Evolutionary conservation across 1,284 basidiomycete genomes (phyloP).

Genomic region (Ganoderma lingzhi): DNA sequence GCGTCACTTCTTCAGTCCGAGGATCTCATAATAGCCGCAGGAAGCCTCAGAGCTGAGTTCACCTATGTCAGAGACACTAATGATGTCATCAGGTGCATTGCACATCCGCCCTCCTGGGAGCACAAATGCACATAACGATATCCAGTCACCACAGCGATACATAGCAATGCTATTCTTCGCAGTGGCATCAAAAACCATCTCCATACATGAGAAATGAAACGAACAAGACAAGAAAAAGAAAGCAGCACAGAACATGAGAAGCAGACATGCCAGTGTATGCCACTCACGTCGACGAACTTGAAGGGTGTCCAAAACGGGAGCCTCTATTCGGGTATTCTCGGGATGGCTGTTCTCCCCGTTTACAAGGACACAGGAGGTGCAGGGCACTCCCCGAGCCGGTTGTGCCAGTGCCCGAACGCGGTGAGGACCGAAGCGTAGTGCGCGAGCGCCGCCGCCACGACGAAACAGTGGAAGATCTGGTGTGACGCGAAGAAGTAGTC

Average conservation of each 20-base stretch:
- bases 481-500: constrained; percentile 86
- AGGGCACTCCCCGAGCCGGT: constrained; percentile 35
- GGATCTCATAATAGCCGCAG: neutral
- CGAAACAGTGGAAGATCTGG: constrained; percentile 88
- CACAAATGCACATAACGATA: neutral
- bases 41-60: neutral
- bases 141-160: neutral
- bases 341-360: neutral
- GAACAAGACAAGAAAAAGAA: neutral
- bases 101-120: neutral
- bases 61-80: neutral
- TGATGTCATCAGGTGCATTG: neutral
- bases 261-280: neutral
- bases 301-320: neutral
- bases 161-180: neutral
- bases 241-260: neutral
- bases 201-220: neutral
- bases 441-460: constrained; percentile 79
- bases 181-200: neutral
- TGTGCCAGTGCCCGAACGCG: constrained; percentile 66
- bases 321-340: constrained; percentile 4
- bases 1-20: neutral
- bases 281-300: constrained; percentile 5
- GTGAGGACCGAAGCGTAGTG: constrained; percentile 74
- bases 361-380: constrained; percentile 1